Base-by-base conservation (phyloP, 257 asterid genomes). In the Solanum raphanifolium region DNA sequence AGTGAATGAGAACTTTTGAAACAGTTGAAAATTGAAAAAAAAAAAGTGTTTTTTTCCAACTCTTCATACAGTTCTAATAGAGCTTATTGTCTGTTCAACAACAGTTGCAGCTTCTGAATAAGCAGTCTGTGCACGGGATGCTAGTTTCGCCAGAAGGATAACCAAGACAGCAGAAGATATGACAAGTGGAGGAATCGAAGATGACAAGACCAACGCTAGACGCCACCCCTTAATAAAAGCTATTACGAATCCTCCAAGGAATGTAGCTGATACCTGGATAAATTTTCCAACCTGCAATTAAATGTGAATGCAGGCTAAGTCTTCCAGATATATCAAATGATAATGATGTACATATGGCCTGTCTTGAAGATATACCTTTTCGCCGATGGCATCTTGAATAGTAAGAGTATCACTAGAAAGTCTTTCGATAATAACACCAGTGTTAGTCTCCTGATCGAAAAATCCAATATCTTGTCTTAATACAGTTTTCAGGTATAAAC, bases 341-440 rank as follows among this genome's bases (percentile, higher is more conserved):
- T 27, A 43, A 43, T 29, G 85, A 48, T 48, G 31, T 9, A 18
- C 41, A 65, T 43, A 23, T 20, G 34, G 68, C 4, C 23, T 35
- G 29, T 35, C 7, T 6, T 66, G 29, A 18, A 36, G 31, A 23
- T 13, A 55, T 86, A 93, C 98, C 96, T 96, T 96, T 93, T 96
- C 98, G 12, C 99, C 98, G 88, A 95, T 95, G 65, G 99, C 99
- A 48, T 96, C 98, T 90, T 93, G 99, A 35, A 96, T 96, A 74
- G 94, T 95, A 66, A 95, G 98, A 3, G 99, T 94, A 90, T 96
- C 99, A 10, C 97, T 98, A 2, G 98, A 96, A 94, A 96, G 94
- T 87, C 96, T 92, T 65, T 96, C 98, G 6, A 95, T 90, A 29
- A 96, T 96, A 87, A 94, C 98, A 35, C 98, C 99, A 0, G 99